Base-by-base conservation (phyloP, 2,329 filamentous ascomycete species). In the Magnaporthiopsis poae region DNA sequence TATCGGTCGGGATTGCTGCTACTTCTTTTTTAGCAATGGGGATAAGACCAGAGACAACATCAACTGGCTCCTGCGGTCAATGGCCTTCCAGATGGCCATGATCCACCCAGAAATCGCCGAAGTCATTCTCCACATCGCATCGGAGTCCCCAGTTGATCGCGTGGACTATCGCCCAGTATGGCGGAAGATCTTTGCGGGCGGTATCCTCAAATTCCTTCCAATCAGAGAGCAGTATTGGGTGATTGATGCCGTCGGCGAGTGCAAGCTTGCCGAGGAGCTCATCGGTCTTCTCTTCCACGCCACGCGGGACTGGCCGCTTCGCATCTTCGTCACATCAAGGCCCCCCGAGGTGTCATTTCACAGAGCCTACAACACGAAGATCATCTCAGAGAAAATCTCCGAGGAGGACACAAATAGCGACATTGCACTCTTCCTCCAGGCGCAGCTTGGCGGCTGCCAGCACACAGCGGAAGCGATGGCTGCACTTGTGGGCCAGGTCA, bases 171-270 rank as follows among this genome's bases (percentile, higher is more conserved):
- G 68, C 12, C 63, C 68, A 0, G 65, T 75, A 0, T 76, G 75
- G 75, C 66, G 73, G 1, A 71, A 69, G 12, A 13, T 75, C 0
- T 72, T 71, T 15, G 31, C 71, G 1, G 64, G 69, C 1, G 71
- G 69, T 0, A 70, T 76, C 3, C 66, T 73, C 5, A 73, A 69
- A 35, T 25, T 68, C 1, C 68, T 63, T 27, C 66, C 73, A 0
- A 68, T 66, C 18, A 66, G 39, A 15, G 69, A 71, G 0, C 74
- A 76, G 35, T 74, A 72, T 63, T 76, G 74, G 74, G 68, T 76
- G 3, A 72, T 77, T 29, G 75, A 77, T 60, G 72, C 73, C 0
- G 52, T 77, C 18, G 75, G 76, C 52, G 75, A 76, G 52, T 74
- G 73, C 66, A 71, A 67, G 33, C 65, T 61, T 5, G 65, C 67